These are phyloP conservation scores for Tolypocladium amazonense DNA, from an alignment of 2,329 filamentous ascomycete genomes.

Conservation along the genomic window DNA sequence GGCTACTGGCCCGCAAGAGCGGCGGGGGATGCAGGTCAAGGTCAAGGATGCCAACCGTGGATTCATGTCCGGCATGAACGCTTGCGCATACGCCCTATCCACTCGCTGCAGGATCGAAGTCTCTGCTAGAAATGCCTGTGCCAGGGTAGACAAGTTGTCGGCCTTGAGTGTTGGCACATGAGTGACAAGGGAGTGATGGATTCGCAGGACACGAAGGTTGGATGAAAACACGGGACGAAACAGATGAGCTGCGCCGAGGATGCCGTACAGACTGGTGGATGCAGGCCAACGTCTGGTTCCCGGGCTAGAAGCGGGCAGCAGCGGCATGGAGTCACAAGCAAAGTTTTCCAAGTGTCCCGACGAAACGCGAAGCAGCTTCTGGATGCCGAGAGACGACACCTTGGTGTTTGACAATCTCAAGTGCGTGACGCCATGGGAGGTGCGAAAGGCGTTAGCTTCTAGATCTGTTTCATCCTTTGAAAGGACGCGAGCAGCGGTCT, in stretches of 20 bases:
- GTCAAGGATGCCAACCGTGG: constrained; percentile 41
- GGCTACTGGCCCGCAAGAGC: constrained; percentile 39
- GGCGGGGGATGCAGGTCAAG: constrained; percentile 42
- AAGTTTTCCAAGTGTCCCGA: constrained; percentile 40
- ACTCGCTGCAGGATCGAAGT: constrained; percentile 29
- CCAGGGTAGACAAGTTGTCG: constrained; percentile 23
- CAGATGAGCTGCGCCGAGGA: constrained; percentile 33
- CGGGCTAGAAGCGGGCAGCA: constrained; percentile 12
- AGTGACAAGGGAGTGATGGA: constrained; percentile 52
- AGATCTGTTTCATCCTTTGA: constrained; percentile 7
- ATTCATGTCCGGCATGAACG: constrained; percentile 45
- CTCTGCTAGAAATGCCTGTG: constrained; percentile 32
- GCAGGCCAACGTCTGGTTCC: constrained; percentile 14
- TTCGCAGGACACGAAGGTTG: constrained; percentile 39
- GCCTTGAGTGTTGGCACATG: constrained; percentile 35
- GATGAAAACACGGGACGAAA: constrained; percentile 43
- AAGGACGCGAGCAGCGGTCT: constrained; percentile 13
- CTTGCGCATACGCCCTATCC: constrained; percentile 33
- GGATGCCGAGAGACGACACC: constrained; percentile 32
- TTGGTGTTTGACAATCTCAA: constrained; percentile 40
- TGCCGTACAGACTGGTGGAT: constrained; percentile 26
- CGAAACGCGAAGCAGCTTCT: constrained; percentile 29
- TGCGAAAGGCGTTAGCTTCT: constrained; percentile 8
- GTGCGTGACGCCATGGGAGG: constrained; percentile 34
- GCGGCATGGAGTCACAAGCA: constrained; percentile 33